Conservation (phyloP, 768 basidiomycete species). For the Pleurotus sapidus region DNA sequence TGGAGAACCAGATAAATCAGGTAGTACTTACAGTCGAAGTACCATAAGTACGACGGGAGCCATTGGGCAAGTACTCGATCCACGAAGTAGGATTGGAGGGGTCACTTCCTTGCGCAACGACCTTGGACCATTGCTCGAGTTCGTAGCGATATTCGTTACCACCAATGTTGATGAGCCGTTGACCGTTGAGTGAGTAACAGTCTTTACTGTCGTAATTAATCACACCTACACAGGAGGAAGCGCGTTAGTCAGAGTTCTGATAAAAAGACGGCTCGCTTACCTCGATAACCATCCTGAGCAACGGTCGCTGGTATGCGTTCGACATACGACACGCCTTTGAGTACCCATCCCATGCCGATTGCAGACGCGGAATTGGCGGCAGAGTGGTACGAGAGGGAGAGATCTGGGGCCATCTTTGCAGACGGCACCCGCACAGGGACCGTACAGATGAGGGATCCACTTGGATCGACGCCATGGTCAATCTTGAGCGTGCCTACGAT, state of each 20-base stretch:
- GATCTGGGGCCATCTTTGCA: conserved; percentile 9
- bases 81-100: conserved; percentile 10
- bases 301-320: conserved; percentile 9
- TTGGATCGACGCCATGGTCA: conserved; percentile 9
- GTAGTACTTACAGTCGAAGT: not conserved
- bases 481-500: conserved; percentile 13
- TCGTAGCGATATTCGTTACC: conserved; percentile 13
- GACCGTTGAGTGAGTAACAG: conserved; percentile 9
- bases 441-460: conserved; percentile 9
- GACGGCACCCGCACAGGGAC: conserved; percentile 9
- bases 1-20: not conserved
- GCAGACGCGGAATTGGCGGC: conserved; percentile 9
- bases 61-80: conserved; percentile 12
- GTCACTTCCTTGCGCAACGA: conserved; percentile 6
- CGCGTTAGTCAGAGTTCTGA: not conserved
- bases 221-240: not conserved
- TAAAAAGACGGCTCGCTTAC: not conserved
- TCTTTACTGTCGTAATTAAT: conserved; percentile 11
- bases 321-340: conserved; percentile 8
- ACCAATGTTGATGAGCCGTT: conserved; percentile 9
- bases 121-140: conserved; percentile 12
- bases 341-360: conserved; percentile 10
- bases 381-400: conserved; percentile 11
- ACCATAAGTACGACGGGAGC: conserved; percentile 7
- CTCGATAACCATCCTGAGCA: conserved; percentile 12